These are phyloP conservation scores for Candolleomyces eurysporus DNA, from an alignment of 768 basidiomycete species.

Conservation along the genomic window DNA sequence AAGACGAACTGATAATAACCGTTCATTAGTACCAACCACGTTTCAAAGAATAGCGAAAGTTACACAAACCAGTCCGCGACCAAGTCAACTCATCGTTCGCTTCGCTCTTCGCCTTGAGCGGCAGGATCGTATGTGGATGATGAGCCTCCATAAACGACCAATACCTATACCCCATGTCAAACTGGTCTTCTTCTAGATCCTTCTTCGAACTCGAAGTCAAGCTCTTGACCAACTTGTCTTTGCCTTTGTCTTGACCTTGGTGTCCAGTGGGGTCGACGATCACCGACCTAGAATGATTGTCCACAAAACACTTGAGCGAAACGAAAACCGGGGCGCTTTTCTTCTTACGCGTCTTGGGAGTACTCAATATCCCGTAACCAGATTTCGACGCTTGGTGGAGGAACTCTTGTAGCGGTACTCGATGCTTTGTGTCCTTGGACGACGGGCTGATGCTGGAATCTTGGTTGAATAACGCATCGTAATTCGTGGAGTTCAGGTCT, in stretches of 20 bases:
- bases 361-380: slow-evolving; percentile 55
- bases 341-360: slow-evolving; percentile 24
- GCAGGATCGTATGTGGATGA: slow-evolving; percentile 66
- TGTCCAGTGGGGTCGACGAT: slow-evolving; percentile 33
- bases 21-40: background rate
- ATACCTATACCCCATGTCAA: slow-evolving; percentile 77
- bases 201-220: slow-evolving; percentile 10
- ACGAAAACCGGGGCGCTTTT: slow-evolving; percentile 18
- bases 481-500: too few species aligned
- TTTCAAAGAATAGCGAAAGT: background rate
- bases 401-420: too few species aligned
- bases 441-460: background rate
- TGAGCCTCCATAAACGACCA: slow-evolving; percentile 82
- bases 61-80: slow-evolving; percentile 66
- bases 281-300: slow-evolving; percentile 59
- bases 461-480: too few species aligned
- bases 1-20: slow-evolving; percentile 51
- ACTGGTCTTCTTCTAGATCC: slow-evolving; percentile 15
- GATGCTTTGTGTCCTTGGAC: background rate
- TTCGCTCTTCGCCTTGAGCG: slow-evolving; percentile 55
- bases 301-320: slow-evolving; percentile 57
- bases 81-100: slow-evolving; percentile 77
- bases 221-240: slow-evolving; percentile 16
- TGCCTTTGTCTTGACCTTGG: slow-evolving; percentile 16
- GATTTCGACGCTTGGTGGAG: slow-evolving; percentile 42